A percentile compares a stretch with the other conserved stretches of the same genome.
phyloP scores from a whole-genome alignment of 805 yeast species.

The Spathaspora arborariae region DNA sequence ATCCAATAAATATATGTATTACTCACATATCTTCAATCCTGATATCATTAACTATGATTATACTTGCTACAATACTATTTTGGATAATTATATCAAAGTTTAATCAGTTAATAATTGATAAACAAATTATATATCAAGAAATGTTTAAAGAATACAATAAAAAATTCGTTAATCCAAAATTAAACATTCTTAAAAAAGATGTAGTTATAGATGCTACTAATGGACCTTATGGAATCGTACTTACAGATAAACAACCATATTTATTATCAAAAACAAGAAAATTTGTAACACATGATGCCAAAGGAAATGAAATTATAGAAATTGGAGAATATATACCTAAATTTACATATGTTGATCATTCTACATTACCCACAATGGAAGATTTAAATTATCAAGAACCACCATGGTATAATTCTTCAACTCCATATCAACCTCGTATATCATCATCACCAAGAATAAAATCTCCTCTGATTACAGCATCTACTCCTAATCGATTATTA shows the following conservation, averaged over 20 bases:
- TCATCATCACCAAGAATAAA: not conserved
- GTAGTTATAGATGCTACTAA: conserved; percentile 57
- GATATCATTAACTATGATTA: conserved; percentile 27
- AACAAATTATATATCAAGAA: conserved; percentile 56
- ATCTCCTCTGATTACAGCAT: not conserved
- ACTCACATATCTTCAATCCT: conserved; percentile 28
- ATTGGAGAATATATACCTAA: conserved; percentile 5
- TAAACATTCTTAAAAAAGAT: conserved; percentile 50
- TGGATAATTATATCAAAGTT: conserved; percentile 36
- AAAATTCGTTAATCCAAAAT: conserved; percentile 59
- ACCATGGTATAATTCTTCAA: conserved; percentile 9
- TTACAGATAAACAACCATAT: conserved; percentile 22
- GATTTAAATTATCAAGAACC: too few relatives aligned
- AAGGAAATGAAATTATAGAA: conserved; percentile 28
- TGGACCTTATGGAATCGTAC: conserved; percentile 24
- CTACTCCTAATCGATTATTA: conserved; percentile 4
- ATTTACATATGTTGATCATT: not conserved
- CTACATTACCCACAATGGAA: not conserved
- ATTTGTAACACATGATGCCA: conserved; percentile 50
- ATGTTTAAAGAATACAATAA: conserved; percentile 58
- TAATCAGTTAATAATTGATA: conserved; percentile 53
- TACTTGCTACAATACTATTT: conserved; percentile 19
- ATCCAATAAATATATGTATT: conserved; percentile 52
- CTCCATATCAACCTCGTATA: conserved; percentile 13
- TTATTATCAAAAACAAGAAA: conserved; percentile 34